Percentiles rank a stretch among this genome's conserved stretches.
Evolutionary conservation across 2,329 filamentous ascomycete species (phyloP).

Genomic region (Penicillium palitans): DNA sequence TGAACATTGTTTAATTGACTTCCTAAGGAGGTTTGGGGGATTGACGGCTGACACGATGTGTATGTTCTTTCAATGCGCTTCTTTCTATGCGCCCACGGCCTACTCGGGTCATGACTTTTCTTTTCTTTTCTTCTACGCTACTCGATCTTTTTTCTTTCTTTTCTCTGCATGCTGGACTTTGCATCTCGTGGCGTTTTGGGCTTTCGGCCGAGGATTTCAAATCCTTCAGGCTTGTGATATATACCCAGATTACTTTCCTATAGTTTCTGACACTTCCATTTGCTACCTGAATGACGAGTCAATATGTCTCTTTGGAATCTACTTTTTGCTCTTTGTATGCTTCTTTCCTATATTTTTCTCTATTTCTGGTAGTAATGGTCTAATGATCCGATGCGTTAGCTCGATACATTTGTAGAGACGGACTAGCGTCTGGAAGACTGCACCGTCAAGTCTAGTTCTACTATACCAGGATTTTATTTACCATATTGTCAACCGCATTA

Average conservation of each 20-base stretch:
- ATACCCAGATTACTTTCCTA: conserved; percentile 10
- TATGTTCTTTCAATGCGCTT: background rate
- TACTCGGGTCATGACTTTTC: background rate
- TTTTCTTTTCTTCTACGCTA: background rate
- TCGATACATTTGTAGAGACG: background rate
- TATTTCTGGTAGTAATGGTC: background rate
- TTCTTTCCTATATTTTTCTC: background rate
- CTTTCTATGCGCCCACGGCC: background rate
- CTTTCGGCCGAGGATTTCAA: background rate
- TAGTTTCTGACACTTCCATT: background rate
- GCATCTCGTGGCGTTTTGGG: conserved; percentile 11
- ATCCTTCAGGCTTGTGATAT: conserved; percentile 6
- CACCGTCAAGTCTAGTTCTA: background rate
- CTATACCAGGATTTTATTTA: background rate
- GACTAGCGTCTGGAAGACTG: too few relatives aligned
- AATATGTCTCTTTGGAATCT: background rate
- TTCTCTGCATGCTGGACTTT: conserved; percentile 10
- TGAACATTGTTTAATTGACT: background rate
- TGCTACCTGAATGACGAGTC: background rate
- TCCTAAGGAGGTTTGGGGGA: background rate
- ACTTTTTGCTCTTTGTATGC: background rate
- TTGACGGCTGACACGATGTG: conserved; percentile 8
- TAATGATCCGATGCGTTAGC: background rate
- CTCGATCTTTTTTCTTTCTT: background rate
- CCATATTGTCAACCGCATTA: background rate